Evolutionary conservation across 495 filamentous ascomycete species (phyloP).

Genomic region (Aspergillus haitiensis): DNA sequence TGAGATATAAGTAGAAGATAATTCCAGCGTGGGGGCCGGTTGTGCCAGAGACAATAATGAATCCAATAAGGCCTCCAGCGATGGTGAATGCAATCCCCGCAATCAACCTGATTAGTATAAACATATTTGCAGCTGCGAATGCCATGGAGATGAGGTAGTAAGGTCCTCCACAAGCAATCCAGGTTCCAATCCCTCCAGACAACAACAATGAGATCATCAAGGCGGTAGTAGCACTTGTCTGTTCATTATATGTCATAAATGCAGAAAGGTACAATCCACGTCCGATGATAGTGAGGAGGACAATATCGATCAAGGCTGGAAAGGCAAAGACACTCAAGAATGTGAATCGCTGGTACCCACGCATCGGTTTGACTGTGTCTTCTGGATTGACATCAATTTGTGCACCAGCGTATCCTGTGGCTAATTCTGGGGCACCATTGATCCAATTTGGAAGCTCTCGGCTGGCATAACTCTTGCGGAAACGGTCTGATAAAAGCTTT

Average conservation of each 20-base stretch:
- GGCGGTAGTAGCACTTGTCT: slow-evolving; percentile 54
- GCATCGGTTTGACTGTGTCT: slow-evolving; percentile 44
- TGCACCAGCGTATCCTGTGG: slow-evolving; percentile 54
- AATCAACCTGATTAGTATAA: slow-evolving; percentile 57
- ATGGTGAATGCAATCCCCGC: slow-evolving; percentile 58
- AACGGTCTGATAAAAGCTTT: slow-evolving; percentile 54
- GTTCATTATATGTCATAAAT: slow-evolving; percentile 51
- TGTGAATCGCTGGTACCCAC: slow-evolving; percentile 53
- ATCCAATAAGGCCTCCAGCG: slow-evolving; percentile 48
- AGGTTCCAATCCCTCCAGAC: slow-evolving; percentile 58
- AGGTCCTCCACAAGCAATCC: slow-evolving; percentile 58
- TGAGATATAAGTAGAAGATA: slow-evolving; percentile 51
- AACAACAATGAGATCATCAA: slow-evolving; percentile 58
- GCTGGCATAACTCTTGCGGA: slow-evolving; percentile 49
- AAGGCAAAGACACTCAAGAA: slow-evolving; percentile 62
- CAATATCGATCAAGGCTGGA: slow-evolving; percentile 60
- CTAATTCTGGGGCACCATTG: slow-evolving; percentile 50
- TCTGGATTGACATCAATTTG: slow-evolving; percentile 58
- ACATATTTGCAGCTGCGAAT: slow-evolving; percentile 61
- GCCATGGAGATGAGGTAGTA: slow-evolving; percentile 63
- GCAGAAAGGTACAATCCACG: slow-evolving; percentile 59
- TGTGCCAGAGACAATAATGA: slow-evolving; percentile 47
- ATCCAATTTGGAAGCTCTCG: slow-evolving; percentile 54
- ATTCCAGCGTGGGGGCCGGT: slow-evolving; percentile 44
- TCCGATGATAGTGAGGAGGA: slow-evolving; percentile 56